Evolutionary conservation across 2,329 filamentous ascomycete genomes (phyloP), one percentile per base, ranked within the genome.

Genomic region (Purpureocillium lavendulum): DNA sequence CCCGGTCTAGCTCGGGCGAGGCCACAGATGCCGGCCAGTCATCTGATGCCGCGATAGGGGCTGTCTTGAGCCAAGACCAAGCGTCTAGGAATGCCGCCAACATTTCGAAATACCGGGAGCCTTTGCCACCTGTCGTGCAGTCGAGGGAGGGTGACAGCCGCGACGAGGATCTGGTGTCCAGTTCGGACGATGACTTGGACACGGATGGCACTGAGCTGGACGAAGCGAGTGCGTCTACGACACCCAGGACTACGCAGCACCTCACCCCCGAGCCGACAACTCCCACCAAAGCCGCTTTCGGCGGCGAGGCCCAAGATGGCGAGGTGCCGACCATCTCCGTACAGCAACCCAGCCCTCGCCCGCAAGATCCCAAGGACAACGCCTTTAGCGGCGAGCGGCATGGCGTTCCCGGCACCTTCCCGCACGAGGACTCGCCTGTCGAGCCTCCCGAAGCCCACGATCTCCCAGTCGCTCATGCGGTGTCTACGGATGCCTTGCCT

Each of bases 41-140:
- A 4, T 78, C 62, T 43, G 82, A 86, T 49, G 67, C 75, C 47
- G 70, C 66, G 3, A 59, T 81, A 39, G 81, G 75, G 4, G 63
- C 67, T 5, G 58, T 82, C 5, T 48, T 84, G 12, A 54, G 65
- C 7, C 69, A 75, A 33, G 77, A 82, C 37, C 65, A 72, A 35
- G 65, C 64, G 4, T 59, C 66, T 4, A 74, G 69, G 44, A 71
- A 73, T 42, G 64, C 65, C 35, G 71, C 75, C 18, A 78, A 79
- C 42, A 76, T 69, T 11, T 74, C 73, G 7, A 70, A 69, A 48
- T 70, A 70, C 45, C 67, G 75, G 38, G 76, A 84, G 45, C 83
- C 85, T 13, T 57, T 87, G 28, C 80, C 84, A 4, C 82, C 82
- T 1, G 72, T 86, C 13, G 79, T 85, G 11, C 83, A 81, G 0